Conservation (phyloP, 1,284 basidiomycete species). For the Apiotrichum akiyoshidainum region DNA sequence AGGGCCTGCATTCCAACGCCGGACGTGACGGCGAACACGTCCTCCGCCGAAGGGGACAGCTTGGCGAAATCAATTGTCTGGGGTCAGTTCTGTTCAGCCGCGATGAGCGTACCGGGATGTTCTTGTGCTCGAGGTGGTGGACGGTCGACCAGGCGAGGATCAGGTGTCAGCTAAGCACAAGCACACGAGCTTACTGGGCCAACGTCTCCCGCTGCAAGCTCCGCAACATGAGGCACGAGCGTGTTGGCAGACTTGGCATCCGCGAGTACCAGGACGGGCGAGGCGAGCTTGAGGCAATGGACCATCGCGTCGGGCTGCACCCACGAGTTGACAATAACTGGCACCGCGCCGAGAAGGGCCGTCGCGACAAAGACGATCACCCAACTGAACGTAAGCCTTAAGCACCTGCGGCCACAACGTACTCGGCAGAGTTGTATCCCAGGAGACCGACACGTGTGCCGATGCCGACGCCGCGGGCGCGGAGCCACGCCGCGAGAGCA, state of each 20-base stretch:
- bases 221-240: slow-evolving; percentile 8
- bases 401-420: neutral
- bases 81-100: neutral
- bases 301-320: slow-evolving; percentile 19
- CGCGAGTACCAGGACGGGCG: slow-evolving; percentile 31
- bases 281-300: slow-evolving; percentile 29
- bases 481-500: slow-evolving; percentile 35
- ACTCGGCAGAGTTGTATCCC: slow-evolving; percentile 30
- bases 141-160: neutral
- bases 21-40: neutral
- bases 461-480: slow-evolving; percentile 24
- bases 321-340: slow-evolving; percentile 40
- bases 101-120: neutral
- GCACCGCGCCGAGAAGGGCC: slow-evolving; percentile 41
- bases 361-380: slow-evolving; percentile 34
- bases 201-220: neutral
- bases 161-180: neutral
- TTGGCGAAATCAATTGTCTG: slow-evolving; percentile 2
- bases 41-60: neutral
- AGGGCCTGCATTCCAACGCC: slow-evolving; percentile 18
- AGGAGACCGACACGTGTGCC: slow-evolving; percentile 38
- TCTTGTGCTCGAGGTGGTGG: neutral
- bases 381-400: slow-evolving; percentile 17
- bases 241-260: slow-evolving; percentile 29
- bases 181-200: neutral